Conservation (phyloP, 495 filamentous ascomycete genomes). For the Penicillium waksmanii region DNA sequence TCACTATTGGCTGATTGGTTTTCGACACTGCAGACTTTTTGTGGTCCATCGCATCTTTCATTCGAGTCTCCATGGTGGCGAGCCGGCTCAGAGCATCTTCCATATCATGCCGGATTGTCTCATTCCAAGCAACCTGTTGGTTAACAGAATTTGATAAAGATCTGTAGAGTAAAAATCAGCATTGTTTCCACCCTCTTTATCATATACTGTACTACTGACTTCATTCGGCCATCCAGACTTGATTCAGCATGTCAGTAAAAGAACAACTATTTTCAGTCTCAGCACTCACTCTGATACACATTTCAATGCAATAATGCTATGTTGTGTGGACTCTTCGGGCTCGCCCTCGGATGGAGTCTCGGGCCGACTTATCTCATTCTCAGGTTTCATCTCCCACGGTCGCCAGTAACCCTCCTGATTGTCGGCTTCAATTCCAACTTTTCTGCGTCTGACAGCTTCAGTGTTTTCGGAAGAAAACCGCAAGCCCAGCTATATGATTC, state of each 20-base stretch:
- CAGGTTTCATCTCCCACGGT: background rate
- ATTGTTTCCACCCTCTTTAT: background rate
- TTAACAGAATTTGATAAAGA: background rate
- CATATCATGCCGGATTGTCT: background rate
- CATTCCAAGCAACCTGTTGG: background rate
- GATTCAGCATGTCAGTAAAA: background rate
- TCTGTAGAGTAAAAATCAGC: background rate
- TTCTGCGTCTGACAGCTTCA: background rate
- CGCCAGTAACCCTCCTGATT: background rate
- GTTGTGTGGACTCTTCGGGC: background rate
- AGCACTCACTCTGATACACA: constrained; percentile 3
- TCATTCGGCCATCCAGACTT: background rate
- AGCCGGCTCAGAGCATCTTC: background rate
- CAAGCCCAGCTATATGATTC: background rate
- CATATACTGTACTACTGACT: background rate
- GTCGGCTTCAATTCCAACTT: background rate
- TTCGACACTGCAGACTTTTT: background rate
- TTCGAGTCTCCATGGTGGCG: background rate
- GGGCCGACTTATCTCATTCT: background rate
- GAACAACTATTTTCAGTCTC: background rate
- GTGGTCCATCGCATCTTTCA: background rate
- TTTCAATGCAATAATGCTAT: constrained; percentile 1
- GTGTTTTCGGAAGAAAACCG: background rate
- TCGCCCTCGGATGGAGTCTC: background rate
- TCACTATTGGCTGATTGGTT: background rate